Conservation (phyloP, 495 filamentous ascomycete genomes). For the Podospora bellae-mahoneyi region DNA sequence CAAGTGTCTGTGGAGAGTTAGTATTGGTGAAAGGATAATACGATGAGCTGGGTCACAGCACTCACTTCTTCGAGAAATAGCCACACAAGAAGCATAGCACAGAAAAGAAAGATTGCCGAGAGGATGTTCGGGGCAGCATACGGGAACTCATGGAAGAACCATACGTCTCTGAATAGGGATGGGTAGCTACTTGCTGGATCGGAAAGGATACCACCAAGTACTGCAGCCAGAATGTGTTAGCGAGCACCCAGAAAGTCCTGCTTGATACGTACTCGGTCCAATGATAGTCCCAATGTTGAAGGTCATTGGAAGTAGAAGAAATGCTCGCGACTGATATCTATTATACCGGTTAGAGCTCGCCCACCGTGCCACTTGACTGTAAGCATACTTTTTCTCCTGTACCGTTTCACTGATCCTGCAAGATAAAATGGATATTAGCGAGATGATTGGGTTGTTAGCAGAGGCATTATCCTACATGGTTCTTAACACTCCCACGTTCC, state of each 20-base stretch:
- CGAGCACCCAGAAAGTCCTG: background rate
- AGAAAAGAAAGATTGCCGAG: slow-evolving; percentile 62
- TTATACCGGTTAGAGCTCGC: slow-evolving; percentile 12
- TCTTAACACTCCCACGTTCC: slow-evolving; percentile 75
- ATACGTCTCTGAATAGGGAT: slow-evolving; percentile 60
- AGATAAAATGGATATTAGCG: slow-evolving; percentile 14
- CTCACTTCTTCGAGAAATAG: slow-evolving; percentile 68
- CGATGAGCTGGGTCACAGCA: background rate
- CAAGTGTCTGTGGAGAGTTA: slow-evolving; percentile 47
- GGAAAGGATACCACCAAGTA: slow-evolving; percentile 69
- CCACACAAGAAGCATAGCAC: slow-evolving; percentile 54
- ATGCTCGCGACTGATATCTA: slow-evolving; percentile 60
- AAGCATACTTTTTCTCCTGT: slow-evolving; percentile 48
- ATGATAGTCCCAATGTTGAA: slow-evolving; percentile 78
- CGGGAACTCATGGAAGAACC: slow-evolving; percentile 65
- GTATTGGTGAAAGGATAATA: background rate
- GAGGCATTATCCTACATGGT: slow-evolving; percentile 53
- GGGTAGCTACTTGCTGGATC: slow-evolving; percentile 73
- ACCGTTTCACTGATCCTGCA: slow-evolving; percentile 68
- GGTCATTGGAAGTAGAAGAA: slow-evolving; percentile 67
- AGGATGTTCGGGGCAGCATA: slow-evolving; percentile 76
- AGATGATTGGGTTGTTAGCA: background rate
- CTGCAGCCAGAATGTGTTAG: background rate
- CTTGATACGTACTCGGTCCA: slow-evolving; percentile 47
- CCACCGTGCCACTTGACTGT: background rate